Conservation (phyloP, 495 filamentous ascomycete species). For the Trichocladium uniseriatum region DNA sequence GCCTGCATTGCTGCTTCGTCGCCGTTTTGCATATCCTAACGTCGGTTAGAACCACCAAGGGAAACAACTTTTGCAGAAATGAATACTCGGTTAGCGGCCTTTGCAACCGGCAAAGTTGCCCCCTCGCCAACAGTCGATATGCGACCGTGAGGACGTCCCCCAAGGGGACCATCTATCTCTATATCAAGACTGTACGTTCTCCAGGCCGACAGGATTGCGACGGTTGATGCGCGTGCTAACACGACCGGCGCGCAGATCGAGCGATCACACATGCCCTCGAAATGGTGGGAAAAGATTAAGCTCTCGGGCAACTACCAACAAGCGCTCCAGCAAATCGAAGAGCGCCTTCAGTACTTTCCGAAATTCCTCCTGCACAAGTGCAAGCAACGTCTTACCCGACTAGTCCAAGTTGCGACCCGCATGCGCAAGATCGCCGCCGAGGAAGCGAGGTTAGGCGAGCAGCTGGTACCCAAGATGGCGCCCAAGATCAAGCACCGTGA, state of each 20-base stretch:
- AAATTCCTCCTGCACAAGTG: constrained; percentile 94
- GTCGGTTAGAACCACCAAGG: constrained; percentile 65
- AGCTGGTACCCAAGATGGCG: constrained; percentile 78
- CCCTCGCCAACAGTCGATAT: constrained; percentile 90
- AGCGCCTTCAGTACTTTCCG: constrained; percentile 87
- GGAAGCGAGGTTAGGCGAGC: constrained; percentile 85
- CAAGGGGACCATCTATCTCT: constrained; percentile 78
- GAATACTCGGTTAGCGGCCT: constrained; percentile 68
- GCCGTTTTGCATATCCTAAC: constrained; percentile 17
- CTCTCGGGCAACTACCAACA: constrained; percentile 83
- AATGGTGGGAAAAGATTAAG: constrained; percentile 91
- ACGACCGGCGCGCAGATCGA: constrained; percentile 35
- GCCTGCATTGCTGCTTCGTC: neutral
- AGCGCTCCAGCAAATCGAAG: constrained; percentile 77
- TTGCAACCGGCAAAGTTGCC: constrained; percentile 91
- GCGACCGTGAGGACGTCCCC: constrained; percentile 83
- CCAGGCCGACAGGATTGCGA: neutral
- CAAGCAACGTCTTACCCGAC: constrained; percentile 90
- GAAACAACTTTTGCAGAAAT: constrained; percentile 95
- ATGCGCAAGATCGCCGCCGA: constrained; percentile 77
- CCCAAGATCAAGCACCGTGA: constrained; percentile 87
- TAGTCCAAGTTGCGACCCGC: constrained; percentile 87
- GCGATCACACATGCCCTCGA: constrained; percentile 79
- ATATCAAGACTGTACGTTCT: constrained; percentile 75
- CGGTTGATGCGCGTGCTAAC: neutral